Evolutionary conservation across 2,329 filamentous ascomycete species (phyloP).

Genomic region (Drechslerella stenobrocha): DNA sequence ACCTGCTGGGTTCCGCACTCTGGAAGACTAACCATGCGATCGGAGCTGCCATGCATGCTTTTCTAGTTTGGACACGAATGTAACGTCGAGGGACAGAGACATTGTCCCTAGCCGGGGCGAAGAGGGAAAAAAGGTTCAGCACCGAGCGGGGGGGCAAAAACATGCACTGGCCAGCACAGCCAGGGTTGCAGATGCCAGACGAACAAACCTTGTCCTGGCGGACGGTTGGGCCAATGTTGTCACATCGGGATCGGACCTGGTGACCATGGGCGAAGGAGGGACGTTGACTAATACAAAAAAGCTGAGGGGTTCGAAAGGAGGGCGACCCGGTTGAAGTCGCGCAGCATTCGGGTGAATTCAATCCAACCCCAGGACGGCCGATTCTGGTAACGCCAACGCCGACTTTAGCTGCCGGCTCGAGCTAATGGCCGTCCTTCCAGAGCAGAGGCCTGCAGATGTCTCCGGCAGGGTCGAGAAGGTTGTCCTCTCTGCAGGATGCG

Average conservation of each 20-base stretch:
- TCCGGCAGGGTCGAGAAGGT: no score
- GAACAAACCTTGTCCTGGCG: conserved; percentile 10
- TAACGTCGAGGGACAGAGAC: conserved; percentile 29
- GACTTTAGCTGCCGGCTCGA: no score
- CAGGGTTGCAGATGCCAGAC: background rate
- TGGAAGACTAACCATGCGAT: no score
- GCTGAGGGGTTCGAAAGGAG: conserved; percentile 46
- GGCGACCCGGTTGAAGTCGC: conserved; percentile 19
- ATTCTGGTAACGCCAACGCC: conserved; percentile 29
- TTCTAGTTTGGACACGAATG: conserved; percentile 4
- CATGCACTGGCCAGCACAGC: background rate
- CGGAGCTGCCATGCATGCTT: no score
- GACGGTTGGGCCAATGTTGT: conserved; percentile 21
- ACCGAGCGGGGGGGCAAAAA: background rate
- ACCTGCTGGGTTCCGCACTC: no score
- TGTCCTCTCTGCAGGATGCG: background rate
- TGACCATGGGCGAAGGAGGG: no score
- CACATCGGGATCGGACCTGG: conserved; percentile 30
- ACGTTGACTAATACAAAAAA: no score
- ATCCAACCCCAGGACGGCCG: conserved; percentile 10
- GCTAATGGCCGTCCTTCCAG: conserved; percentile 1
- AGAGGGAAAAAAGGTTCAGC: background rate
- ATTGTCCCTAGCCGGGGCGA: background rate
- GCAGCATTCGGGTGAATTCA: conserved; percentile 36
- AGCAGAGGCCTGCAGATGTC: background rate